Percentiles rank a stretch among this genome's conserved stretches.
phyloP scores from a whole-genome alignment of 2,329 filamentous ascomycete genomes.

The Clonostachys rhizophaga region DNA sequence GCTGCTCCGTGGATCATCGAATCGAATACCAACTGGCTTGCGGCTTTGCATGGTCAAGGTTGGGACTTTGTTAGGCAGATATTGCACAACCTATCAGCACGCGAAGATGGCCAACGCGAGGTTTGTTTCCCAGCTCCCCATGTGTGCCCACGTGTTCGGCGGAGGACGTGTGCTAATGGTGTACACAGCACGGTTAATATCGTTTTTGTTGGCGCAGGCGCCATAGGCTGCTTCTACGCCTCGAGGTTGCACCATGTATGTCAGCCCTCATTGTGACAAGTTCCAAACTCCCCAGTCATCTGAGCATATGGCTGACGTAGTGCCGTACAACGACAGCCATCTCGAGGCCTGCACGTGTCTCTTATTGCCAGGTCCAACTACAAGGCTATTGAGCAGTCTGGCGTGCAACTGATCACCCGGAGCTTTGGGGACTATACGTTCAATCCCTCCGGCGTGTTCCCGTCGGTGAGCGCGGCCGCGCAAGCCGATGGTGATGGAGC shows the following conservation, averaged over 20 bases:
- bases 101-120: no score
- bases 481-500: conserved; percentile 9
- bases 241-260: conserved; percentile 59
- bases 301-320: conserved; percentile 5
- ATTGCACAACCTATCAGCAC: no score
- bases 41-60: no score
- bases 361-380: conserved; percentile 74
- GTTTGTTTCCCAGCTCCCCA: no score
- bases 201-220: conserved; percentile 66
- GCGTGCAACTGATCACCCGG: conserved; percentile 61
- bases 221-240: conserved; percentile 69
- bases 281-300: conserved; percentile 1
- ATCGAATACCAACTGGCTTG: no score
- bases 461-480: conserved; percentile 52
- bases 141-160: no score
- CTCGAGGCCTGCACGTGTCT: conserved; percentile 53
- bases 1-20: no score
- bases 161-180: no score
- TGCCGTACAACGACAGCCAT: conserved; percentile 26
- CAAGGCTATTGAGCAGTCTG: conserved; percentile 51
- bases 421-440: conserved; percentile 66
- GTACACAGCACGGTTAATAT: conserved; percentile 35
- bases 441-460: conserved; percentile 55
- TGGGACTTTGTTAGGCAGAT: no score
- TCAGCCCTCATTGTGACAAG: conserved; percentile 1